phyloP scores from a whole-genome alignment of 192 early-diverging fungal genomes.

The Podila minutissima region DNA sequence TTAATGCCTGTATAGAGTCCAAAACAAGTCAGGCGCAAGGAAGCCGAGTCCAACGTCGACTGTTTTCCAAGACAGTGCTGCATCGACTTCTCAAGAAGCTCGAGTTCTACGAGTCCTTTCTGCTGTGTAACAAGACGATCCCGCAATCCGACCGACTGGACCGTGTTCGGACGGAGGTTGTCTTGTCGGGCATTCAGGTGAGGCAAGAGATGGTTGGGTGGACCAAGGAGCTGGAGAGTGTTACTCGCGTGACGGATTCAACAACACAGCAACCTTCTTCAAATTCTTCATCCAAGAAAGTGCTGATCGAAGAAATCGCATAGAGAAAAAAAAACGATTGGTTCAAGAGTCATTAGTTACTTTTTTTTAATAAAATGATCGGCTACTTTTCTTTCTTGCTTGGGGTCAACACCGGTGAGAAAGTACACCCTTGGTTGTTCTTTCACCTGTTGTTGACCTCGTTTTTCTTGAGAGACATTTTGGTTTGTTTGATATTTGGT shows the following conservation, averaged over 20 bases:
- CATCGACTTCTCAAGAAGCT: conserved; percentile 34
- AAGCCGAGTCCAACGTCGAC: not conserved
- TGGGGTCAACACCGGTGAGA: too few relatives aligned
- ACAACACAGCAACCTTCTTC: not conserved
- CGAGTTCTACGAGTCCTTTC: conserved; percentile 45
- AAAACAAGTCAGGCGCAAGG: not conserved
- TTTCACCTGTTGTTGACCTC: too few relatives aligned
- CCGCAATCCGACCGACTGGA: conserved; percentile 24
- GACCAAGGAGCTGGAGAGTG: conserved; percentile 19
- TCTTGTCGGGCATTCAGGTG: conserved; percentile 21
- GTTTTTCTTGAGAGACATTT: too few relatives aligned
- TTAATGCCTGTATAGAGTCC: not conserved
- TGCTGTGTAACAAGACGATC: conserved; percentile 20
- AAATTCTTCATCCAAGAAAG: not conserved
- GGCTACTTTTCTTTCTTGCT: too few relatives aligned
- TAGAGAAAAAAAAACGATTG: not conserved
- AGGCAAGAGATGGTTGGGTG: conserved; percentile 36
- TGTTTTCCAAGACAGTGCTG: conserved; percentile 21
- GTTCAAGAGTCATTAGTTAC: not conserved
- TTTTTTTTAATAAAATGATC: too few relatives aligned
- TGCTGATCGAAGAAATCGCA: conserved; percentile 1
- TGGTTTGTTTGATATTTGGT: too few relatives aligned
- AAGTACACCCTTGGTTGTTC: too few relatives aligned
- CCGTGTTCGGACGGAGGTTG: conserved; percentile 29
- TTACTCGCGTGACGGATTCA: not conserved